Base-by-base conservation (phyloP, 148 eudicot species). In the Silene latifolia region DNA sequence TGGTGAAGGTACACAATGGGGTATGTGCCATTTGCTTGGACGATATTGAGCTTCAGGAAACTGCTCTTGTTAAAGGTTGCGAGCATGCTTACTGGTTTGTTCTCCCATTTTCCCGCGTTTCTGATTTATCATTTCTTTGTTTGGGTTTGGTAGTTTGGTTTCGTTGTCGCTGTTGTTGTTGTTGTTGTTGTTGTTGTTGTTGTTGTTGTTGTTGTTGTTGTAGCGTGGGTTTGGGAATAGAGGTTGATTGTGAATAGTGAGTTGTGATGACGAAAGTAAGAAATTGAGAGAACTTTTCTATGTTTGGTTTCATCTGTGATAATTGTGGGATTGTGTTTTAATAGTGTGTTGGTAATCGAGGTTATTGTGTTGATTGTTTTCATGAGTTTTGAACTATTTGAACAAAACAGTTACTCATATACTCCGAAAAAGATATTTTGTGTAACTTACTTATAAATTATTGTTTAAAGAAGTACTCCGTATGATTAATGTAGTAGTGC, bases 41-140 rank as follows among this genome's bases (percentile, higher is more conserved):
- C 57, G 73, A 80, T 78, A 95, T 95, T 65, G 84, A 80, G 63
- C 89, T 95, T 47, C 81, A 88, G 42, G 96, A 95, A 63, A 90
- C 91, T 25, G 99, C 99, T 29, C 94, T 92, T 65, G 82, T 90
- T 7, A 92, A 88, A 88, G 99, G 99, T 85, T 95, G 99, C 96
- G 97, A 95, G 85, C 99, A 95, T 74, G 91, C 96, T 72, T 95
- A 92, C 96, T 95, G 97, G 99, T 95, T 89, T 88, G 96, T 92
- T 83, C 75, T 62, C 27, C 4, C 9, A 24, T 13, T 42, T 72
- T 0, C 67, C 27, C 42, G 68, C 24, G 20, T 14, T 7, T 12
- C 35, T 39, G 25, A 17, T 20, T 18, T 56, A 14, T 11, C 17
- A 48, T 48, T 47, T 18, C 13, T 27, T 64, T 2, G 46, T 47